A percentile compares a stretch with the other conserved stretches of the same genome.
phyloP scores from a whole-genome alignment of 768 basidiomycete genomes.

The Candolleomyces eurysporus region DNA sequence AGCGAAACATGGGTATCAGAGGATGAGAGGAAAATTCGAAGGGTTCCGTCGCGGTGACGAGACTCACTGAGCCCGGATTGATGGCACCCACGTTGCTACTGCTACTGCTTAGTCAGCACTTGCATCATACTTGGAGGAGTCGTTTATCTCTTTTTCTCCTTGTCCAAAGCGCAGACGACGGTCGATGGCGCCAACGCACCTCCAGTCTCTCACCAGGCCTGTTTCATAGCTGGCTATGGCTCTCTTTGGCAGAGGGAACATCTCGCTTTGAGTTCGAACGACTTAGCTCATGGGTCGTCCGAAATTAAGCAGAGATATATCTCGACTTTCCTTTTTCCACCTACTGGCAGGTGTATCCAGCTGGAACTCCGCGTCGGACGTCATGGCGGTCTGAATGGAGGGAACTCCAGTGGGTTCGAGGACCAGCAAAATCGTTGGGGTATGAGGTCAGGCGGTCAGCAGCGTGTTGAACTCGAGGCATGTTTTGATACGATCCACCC shows the following conservation, averaged over 20 bases:
- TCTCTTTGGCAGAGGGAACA: slow-evolving; percentile 61
- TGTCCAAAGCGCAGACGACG: slow-evolving; percentile 81
- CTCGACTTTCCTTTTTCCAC: slow-evolving; percentile 1
- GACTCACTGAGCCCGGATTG: background rate
- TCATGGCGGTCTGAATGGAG: slow-evolving; percentile 1
- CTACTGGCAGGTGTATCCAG: slow-evolving; percentile 6
- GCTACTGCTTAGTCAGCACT: slow-evolving; percentile 45
- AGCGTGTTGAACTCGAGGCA: slow-evolving; percentile 10
- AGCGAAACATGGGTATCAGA: slow-evolving; percentile 24
- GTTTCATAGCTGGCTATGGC: slow-evolving; percentile 30
- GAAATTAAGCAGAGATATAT: slow-evolving; percentile 85
- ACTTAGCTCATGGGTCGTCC: slow-evolving; percentile 53
- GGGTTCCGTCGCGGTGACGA: slow-evolving; percentile 2
- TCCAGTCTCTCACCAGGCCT: slow-evolving; percentile 73
- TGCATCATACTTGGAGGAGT: background rate
- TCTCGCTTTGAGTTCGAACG: slow-evolving; percentile 82
- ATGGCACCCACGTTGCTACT: slow-evolving; percentile 7
- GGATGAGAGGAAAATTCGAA: slow-evolving; percentile 10
- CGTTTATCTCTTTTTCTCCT: slow-evolving; percentile 15
- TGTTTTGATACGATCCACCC: background rate
- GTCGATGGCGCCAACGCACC: slow-evolving; percentile 41
- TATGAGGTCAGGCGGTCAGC: slow-evolving; percentile 1
- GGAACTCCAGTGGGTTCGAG: slow-evolving; percentile 2
- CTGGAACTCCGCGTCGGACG: slow-evolving; percentile 6
- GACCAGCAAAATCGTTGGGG: background rate